phyloP scores from a whole-genome alignment of 495 filamentous ascomycete genomes.

The Thermothielavioides terrestris region DNA sequence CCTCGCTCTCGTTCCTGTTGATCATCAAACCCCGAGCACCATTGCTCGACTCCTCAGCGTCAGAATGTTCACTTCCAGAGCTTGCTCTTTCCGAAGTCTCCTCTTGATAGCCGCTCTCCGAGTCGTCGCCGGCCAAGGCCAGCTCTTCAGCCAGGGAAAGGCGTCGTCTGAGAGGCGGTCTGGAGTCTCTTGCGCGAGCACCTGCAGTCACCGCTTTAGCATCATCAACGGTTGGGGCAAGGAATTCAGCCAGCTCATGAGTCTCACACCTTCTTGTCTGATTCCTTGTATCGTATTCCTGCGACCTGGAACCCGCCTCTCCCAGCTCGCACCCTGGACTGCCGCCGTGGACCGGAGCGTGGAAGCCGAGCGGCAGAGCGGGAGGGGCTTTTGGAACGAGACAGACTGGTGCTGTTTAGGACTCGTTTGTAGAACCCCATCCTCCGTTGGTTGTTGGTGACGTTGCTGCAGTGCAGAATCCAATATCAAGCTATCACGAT shows the following conservation, averaged over 20 bases:
- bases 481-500: background rate
- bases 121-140: constrained; percentile 13
- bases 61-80: background rate
- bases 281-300: constrained; percentile 15
- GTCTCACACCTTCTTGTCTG: constrained; percentile 9
- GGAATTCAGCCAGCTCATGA: no score
- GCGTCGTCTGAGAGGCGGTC: background rate
- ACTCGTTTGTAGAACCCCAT: background rate
- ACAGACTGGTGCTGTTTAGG: background rate
- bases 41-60: constrained; percentile 1
- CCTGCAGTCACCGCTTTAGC: no score
- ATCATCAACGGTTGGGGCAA: background rate
- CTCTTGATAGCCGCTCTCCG: constrained; percentile 9
- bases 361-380: background rate
- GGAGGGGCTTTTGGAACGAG: background rate
- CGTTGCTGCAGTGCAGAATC: background rate
- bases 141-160: constrained; percentile 17
- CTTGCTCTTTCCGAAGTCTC: constrained; percentile 1
- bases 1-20: background rate
- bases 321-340: background rate
- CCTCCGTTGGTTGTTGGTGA: background rate
- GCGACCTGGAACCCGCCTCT: background rate
- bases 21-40: background rate
- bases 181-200: background rate
- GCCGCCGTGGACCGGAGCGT: background rate